Evolutionary conservation across 805 yeast genomes (phyloP), one percentile per base, ranked within the genome.

Genomic region (Candida takata): DNA sequence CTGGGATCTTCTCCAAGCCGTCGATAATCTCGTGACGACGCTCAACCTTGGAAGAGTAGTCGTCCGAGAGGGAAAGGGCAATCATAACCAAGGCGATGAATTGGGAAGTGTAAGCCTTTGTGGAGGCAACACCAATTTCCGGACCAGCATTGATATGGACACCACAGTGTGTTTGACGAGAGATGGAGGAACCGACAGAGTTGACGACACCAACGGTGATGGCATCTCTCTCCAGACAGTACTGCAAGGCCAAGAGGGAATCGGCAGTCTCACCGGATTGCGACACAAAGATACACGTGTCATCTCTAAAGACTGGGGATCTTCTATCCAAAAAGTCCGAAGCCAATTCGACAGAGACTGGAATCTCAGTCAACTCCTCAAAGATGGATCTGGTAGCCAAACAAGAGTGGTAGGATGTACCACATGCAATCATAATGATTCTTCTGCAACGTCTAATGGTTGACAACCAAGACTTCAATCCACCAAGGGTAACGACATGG

Each of bases 181-280:
- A 90, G 61, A 92, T 86, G 28, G 92, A 78, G 5, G 98, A 92
- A 55, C 99, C 99, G 29, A 92, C 99, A 48, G 88, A 75, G 70
- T 92, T 92, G 44, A 92, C 98, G 55, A 92, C 84, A 66, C 99
- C 99, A 39, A 92, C 92, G 20, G 96, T 87, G 48, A 94, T 71
- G 24, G 98, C 97, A 51, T 97, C 98, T 57, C 96, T 81, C 55
- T 94, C 97, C 57, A 83, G 73, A 69, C 97, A 90, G 67, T 87
- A 88, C 60, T 86, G 90, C 52, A 92, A 75, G 17, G 97, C 97
- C 58, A 86, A 73, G 77, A 92, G 84, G 7, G 95, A 79, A 62
- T 92, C 99, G 24, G 97, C 97, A 35, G 99, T 92, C 67, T 92
- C 99, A 61, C 99, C 99, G 39, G 95, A 84, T 66, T 92, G 99